These are phyloP conservation scores for Acacia acuminata DNA, from an alignment of 306 rosid species.

Conservation along the genomic window DNA sequence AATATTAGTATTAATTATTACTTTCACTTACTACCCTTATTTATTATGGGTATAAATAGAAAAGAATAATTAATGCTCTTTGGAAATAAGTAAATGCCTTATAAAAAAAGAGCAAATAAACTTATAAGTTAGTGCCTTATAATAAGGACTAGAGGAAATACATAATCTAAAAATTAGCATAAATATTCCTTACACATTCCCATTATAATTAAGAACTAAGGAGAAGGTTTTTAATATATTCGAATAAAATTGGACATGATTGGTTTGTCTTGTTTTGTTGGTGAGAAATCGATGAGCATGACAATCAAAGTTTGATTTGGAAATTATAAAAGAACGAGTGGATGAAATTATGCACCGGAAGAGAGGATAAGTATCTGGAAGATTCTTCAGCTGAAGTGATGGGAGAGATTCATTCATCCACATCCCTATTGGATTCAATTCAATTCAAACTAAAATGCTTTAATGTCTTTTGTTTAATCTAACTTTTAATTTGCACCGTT, in stretches of 20 bases:
- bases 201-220: neutral
- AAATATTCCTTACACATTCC: neutral
- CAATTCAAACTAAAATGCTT: neutral
- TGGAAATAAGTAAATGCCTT: no score
- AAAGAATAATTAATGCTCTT: no score
- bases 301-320: neutral
- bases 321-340: conserved; percentile 1
- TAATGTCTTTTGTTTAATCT: no score
- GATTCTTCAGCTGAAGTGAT: conserved; percentile 2
- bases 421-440: neutral
- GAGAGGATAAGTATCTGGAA: conserved; percentile 19
- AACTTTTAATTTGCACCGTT: neutral
- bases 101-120: no score
- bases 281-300: neutral
- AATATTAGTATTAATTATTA: no score
- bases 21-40: no score
- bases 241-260: neutral
- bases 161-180: neutral
- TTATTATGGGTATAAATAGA: no score
- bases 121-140: no score
- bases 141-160: no score
- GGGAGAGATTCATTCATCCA: neutral
- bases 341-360: neutral
- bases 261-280: neutral
- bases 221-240: neutral